Conservation (phyloP, 1,284 basidiomycete species). For the Ganoderma lucidum region DNA sequence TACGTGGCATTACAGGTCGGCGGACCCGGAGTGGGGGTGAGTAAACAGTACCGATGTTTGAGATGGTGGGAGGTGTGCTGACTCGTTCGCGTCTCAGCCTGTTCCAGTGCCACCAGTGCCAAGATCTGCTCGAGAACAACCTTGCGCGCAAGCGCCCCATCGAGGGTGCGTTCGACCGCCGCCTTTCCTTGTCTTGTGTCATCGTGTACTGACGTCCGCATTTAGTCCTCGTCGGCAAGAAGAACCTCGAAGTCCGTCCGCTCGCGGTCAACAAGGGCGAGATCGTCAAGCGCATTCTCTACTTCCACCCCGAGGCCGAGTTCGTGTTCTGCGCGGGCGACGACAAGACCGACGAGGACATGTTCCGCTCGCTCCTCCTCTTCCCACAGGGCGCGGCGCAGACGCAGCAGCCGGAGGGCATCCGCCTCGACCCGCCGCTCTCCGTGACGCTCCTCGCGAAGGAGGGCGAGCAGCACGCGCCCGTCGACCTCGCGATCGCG, state of each 20-base stretch:
- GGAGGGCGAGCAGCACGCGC: constrained; percentile 44
- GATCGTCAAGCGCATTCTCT: constrained; percentile 94
- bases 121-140: constrained; percentile 95
- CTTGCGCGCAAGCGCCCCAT: constrained; percentile 89
- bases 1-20: constrained; percentile 97
- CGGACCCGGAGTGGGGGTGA: constrained; percentile 96
- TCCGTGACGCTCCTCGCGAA: constrained; percentile 67
- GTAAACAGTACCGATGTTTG: constrained; percentile 38
- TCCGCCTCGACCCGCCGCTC: constrained; percentile 74
- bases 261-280: constrained; percentile 98
- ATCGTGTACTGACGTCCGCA: constrained; percentile 41
- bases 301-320: constrained; percentile 91
- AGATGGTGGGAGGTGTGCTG: not conserved
- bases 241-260: constrained; percentile 97
- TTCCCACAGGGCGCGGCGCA: constrained; percentile 56
- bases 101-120: constrained; percentile 96
- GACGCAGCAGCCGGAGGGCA: constrained; percentile 25
- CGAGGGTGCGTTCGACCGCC: constrained; percentile 63
- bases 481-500: constrained; percentile 70
- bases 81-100: constrained; percentile 51
- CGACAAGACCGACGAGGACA: constrained; percentile 98
- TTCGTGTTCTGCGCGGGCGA: constrained; percentile 98
- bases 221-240: constrained; percentile 92
- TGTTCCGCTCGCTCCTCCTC: constrained; percentile 89
- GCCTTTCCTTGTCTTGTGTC: constrained; percentile 6